Conservation (phyloP, 148 eudicot species). For the Pouteria glomerata region DNA sequence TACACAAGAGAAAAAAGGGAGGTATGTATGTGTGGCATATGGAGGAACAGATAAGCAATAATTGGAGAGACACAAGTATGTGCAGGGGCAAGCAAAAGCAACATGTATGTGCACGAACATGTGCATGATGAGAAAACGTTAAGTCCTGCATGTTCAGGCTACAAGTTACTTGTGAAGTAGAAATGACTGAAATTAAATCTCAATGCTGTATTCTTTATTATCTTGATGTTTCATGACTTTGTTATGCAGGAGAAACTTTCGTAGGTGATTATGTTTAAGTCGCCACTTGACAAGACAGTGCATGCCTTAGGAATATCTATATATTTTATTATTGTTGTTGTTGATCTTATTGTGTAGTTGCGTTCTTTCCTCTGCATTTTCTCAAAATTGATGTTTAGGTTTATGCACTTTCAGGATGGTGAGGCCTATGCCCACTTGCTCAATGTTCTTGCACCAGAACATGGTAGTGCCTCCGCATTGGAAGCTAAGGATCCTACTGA, state of each 20-base stretch:
- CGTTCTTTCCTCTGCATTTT: background rate
- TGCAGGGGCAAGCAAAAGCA: no score
- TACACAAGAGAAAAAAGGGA: no score
- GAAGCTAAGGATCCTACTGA: constrained; percentile 60
- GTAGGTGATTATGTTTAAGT: background rate
- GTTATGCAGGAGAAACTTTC: background rate
- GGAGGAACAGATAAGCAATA: no score
- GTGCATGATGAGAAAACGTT: background rate
- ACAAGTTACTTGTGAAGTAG: background rate
- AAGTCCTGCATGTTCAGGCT: background rate
- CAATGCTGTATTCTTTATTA: background rate
- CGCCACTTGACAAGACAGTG: background rate
- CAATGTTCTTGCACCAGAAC: constrained; percentile 84
- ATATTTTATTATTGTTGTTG: background rate
- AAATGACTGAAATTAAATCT: background rate
- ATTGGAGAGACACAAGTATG: no score
- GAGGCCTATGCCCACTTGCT: constrained; percentile 89
- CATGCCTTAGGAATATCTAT: background rate
- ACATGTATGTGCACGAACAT: no score
- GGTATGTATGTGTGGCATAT: no score
- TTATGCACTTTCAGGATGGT: constrained; percentile 54
- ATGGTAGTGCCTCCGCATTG: constrained; percentile 37
- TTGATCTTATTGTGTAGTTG: background rate
- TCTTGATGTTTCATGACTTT: background rate
- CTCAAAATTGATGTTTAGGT: background rate